These are phyloP conservation scores for Fraxinus nigra DNA, from an alignment of 305 asterid genomes.

Conservation along the genomic window DNA sequence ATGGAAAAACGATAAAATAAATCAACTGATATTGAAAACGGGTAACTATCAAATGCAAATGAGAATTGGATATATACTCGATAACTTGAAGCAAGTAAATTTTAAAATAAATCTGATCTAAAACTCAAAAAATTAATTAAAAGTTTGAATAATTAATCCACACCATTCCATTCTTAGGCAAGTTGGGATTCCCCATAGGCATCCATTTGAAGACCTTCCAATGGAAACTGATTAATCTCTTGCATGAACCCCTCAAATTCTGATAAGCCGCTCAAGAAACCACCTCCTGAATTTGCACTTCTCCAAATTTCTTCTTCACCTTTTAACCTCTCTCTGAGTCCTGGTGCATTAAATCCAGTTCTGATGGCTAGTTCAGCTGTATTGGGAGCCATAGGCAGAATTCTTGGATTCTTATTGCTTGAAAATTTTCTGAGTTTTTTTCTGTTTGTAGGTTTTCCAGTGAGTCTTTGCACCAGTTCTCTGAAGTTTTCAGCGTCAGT, in stretches of 20 bases:
- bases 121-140: background rate
- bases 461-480: background rate
- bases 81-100: background rate
- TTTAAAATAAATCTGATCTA: background rate
- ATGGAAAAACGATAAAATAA: background rate
- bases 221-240: constrained; percentile 53
- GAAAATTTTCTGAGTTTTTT: background rate
- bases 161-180: constrained; percentile 10
- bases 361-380: constrained; percentile 38
- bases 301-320: constrained; percentile 83
- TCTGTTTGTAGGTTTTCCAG: background rate
- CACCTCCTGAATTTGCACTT: constrained; percentile 60
- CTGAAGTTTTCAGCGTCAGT: constrained; percentile 51
- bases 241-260: constrained; percentile 64
- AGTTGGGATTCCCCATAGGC: constrained; percentile 29
- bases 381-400: background rate
- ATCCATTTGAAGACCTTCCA: constrained; percentile 24
- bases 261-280: constrained; percentile 63
- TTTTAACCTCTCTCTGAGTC: constrained; percentile 46
- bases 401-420: constrained; percentile 8
- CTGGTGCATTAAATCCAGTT: constrained; percentile 22
- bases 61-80: background rate
- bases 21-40: background rate
- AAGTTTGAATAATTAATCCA: constrained; percentile 16
- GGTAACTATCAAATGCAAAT: background rate